Evolutionary conservation across 2,329 filamentous ascomycete species (phyloP), one percentile per base, ranked within the genome.

Genomic region (Pezizomycotina sp.): DNA sequence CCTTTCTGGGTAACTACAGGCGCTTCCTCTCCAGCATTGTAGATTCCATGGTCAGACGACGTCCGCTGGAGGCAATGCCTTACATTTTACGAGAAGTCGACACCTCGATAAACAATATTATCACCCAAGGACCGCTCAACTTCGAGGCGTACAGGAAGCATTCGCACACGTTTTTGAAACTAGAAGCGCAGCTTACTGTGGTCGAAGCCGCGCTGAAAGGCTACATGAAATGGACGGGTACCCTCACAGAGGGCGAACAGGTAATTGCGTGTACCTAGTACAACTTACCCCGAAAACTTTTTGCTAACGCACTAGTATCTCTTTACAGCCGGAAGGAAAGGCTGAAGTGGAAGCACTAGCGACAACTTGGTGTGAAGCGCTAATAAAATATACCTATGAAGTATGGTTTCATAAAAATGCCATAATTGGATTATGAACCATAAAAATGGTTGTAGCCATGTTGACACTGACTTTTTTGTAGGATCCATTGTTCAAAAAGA

Each of bases 1-100:
- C 83, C 1, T 98, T 98, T 55, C 66, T 95, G 7, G 83, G 86
- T 3, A 95, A 98, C 53, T 98, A 98, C 56, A 69, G 89, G 24
- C 71, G 89, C 41, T 95, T 92, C 52, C 89, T 83, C 55, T 74
- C 75, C 3, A 76, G 80, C 42, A 70, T 93, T 16, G 82, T 98
- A 36, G 86, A 95, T 57, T 69, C 69, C 10, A 81, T 95, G 45
- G 82, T 91, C 14, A 69, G 79, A 47, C 69, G 79, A 48, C 78
- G 81, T 49, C 73, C 84, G 2, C 70, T 78, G 32, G 84, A 93
- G 43, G 86, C 86, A 1, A 74, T 95, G 47, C 70, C 74, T 25
- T 80, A 93, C 56, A 84, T 95, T 33, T 67, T 98, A n/a, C 64
- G 66, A 10, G 73, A 78, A 49, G 77, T 84, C 16, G 77, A 89